phyloP scores from a whole-genome alignment of 2,329 filamentous ascomycete species.

The Ophiostoma montium region DNA sequence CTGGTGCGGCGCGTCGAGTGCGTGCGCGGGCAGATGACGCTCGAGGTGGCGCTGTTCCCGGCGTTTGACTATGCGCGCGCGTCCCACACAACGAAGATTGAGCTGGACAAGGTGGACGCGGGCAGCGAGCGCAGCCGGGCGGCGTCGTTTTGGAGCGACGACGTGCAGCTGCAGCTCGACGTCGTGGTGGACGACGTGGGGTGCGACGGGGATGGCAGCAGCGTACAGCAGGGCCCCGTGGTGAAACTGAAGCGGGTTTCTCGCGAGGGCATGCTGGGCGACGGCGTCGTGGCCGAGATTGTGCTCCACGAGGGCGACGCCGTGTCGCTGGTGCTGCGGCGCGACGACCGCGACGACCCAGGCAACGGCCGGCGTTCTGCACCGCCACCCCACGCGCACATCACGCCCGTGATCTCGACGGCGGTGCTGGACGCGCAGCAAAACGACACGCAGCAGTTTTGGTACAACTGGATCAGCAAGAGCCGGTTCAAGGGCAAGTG shows the following conservation, averaged over 20 bases:
- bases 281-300: constrained; percentile 48
- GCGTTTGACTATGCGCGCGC: constrained; percentile 57
- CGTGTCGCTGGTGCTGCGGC: constrained; percentile 54
- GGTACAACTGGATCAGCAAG: constrained; percentile 59
- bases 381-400: constrained; percentile 23
- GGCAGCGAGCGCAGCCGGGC: constrained; percentile 35
- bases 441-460: constrained; percentile 55
- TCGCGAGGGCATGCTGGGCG: constrained; percentile 38
- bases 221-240: constrained; percentile 24
- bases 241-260: constrained; percentile 41
- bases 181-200: constrained; percentile 30
- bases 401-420: constrained; percentile 43
- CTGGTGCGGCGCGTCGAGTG: constrained; percentile 59
- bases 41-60: constrained; percentile 59
- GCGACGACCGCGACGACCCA: constrained; percentile 37
- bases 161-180: constrained; percentile 50
- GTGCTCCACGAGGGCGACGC: constrained; percentile 50
- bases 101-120: constrained; percentile 27
- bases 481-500: constrained; percentile 59
- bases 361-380: background rate
- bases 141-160: constrained; percentile 46
- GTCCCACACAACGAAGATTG: constrained; percentile 43
- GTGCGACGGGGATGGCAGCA: background rate
- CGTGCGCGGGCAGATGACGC: constrained; percentile 49
- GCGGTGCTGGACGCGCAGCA: constrained; percentile 47